Conservation (phyloP, 176 grass and related monocot genomes). For the Luzula sylvatica region DNA sequence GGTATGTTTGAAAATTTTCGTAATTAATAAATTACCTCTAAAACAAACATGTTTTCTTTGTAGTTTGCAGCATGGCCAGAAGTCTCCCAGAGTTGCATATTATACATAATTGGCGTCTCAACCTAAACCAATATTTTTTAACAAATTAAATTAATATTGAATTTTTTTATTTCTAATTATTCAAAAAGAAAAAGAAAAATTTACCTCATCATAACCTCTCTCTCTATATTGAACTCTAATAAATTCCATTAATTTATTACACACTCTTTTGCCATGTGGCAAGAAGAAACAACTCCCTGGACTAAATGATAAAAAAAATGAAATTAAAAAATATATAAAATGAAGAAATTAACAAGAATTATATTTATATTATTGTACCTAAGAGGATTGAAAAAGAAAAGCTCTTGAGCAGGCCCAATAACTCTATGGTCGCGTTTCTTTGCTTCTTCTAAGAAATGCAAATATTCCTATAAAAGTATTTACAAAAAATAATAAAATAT, state of each 20-base stretch:
- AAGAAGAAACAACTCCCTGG: conserved; percentile 98
- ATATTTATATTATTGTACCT: conserved; percentile 35
- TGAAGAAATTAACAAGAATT: conserved; percentile 7
- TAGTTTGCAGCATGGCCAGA: conserved; percentile 98
- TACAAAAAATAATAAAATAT: background rate
- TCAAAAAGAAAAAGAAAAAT: conserved; percentile 15
- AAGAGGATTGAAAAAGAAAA: conserved; percentile 99
- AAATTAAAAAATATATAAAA: background rate
- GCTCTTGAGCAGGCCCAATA: conserved; percentile 72
- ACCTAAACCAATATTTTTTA: conserved; percentile 44
- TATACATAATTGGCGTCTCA: conserved; percentile 89
- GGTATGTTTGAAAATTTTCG: background rate
- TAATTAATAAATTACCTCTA: conserved; percentile 52
- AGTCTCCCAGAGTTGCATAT: conserved; percentile 99
- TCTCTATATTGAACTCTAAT: conserved; percentile 59
- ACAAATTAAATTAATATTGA: background rate
- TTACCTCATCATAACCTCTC: conserved; percentile 90
- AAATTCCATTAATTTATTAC: conserved; percentile 97
- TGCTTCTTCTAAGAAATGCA: conserved; percentile 72
- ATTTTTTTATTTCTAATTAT: too few relatives aligned
- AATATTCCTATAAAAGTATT: conserved; percentile 67
- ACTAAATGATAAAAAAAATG: conserved; percentile 27
- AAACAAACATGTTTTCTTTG: conserved; percentile 98
- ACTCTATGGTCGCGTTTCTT: conserved; percentile 97
- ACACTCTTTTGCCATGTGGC: conserved; percentile 85